Evolutionary conservation across 371 early-diverging fungal genomes (phyloP).

Genomic region (Parasitella parasitica): DNA sequence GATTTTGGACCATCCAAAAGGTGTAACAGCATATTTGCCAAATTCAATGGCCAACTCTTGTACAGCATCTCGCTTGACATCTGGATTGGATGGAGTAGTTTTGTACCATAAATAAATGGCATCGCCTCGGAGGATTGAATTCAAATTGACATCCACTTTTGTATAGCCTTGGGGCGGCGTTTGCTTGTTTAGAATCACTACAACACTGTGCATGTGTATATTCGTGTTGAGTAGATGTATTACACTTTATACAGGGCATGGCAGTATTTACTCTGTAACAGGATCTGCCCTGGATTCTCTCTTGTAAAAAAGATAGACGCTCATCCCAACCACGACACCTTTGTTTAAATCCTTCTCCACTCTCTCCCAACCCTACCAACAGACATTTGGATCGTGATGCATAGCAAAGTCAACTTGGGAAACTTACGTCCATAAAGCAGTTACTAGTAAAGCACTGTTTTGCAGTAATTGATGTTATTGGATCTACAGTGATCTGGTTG

Average conservation of each 20-base stretch:
- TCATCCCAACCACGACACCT: constrained; percentile 47
- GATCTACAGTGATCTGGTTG: constrained; percentile 18
- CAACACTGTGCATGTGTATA: constrained; percentile 33
- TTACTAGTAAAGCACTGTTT: constrained; percentile 48
- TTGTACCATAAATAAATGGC: constrained; percentile 36
- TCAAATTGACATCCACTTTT: constrained; percentile 37
- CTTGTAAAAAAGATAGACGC: constrained; percentile 44
- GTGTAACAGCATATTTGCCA: constrained; percentile 25
- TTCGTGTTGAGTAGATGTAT: too few relatives aligned
- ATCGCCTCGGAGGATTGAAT: constrained; percentile 37
- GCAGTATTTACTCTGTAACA: constrained; percentile 35
- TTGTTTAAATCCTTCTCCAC: constrained; percentile 36
- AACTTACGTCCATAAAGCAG: constrained; percentile 47
- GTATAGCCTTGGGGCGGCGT: constrained; percentile 39
- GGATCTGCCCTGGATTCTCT: constrained; percentile 19
- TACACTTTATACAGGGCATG: too few relatives aligned
- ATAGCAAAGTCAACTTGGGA: background rate
- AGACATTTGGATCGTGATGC: background rate
- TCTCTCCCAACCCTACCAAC: constrained; percentile 30
- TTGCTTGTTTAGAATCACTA: constrained; percentile 34
- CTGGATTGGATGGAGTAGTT: constrained; percentile 13
- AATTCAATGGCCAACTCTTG: constrained; percentile 40
- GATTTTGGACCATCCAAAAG: constrained; percentile 37
- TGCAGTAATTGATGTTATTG: constrained; percentile 54
- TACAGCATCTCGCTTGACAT: constrained; percentile 15